Evolutionary conservation across 2,329 filamentous ascomycete species (phyloP), one percentile per base, ranked within the genome.

Genomic region (Plenodomus lindquistii): DNA sequence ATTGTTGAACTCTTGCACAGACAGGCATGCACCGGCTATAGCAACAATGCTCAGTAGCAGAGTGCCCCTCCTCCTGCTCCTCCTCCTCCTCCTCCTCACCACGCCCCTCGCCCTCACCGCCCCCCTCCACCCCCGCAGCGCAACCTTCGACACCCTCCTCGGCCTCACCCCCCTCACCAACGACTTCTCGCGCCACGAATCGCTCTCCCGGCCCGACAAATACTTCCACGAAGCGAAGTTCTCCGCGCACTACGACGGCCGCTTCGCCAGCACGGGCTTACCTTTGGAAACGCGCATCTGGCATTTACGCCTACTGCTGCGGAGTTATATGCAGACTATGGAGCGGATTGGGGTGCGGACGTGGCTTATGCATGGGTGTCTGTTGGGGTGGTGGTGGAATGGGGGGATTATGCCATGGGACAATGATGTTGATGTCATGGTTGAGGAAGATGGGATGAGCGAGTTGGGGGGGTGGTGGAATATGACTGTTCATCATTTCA

Each of bases 301-400:
- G 13, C 74, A 81, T 49, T 73, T 85, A 16, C 76, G 74, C 17
- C 71, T 76, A 2, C 70, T 85, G 29, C 74, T 84, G 50, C 78
- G 77, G 55, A 79, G 81, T 1, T 85, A 85, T 57, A 72, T 84
- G 2, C 68, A 73, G 1, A 81, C 80, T 5, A 85, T 85, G 81
- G 69, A 75, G 36, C 74, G 79, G 42, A 75, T 85, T 24, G 78
- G 80, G 13, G 77, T 78, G 3, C 79, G 83, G 55, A 85, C 82
- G 8, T 85, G 82, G 82, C 79, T 85, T 47, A 84, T 85, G 80
- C 83, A 85, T 56, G 82, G 83, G 11, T 80, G 79, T 5, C 68
- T 85, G 35, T 70, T 85, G 15, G 81, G 81, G 29, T 85, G 83
- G 82, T 85, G 80, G 77, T 85, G 83, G 83, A 84, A 84, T 56